Evolutionary conservation across 1,139 yeast genomes (phyloP).

Genomic region (Blastobotrys indianensis): DNA sequence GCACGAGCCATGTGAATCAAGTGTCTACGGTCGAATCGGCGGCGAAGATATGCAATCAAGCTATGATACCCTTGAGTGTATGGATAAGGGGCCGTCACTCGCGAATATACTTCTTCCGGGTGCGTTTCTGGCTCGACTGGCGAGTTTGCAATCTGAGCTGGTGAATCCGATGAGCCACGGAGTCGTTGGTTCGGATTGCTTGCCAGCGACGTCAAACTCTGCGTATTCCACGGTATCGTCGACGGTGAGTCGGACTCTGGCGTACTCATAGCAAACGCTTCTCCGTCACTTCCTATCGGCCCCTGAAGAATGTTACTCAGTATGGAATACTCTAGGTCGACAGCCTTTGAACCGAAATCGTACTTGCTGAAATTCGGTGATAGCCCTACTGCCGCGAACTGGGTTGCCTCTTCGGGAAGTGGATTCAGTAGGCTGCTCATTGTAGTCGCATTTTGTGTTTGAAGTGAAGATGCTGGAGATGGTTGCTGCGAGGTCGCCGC

Average conservation of each 20-base stretch:
- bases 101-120: constrained; percentile 29
- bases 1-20: constrained; percentile 80
- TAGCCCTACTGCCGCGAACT: neutral
- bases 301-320: constrained; percentile 56
- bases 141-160: constrained; percentile 6
- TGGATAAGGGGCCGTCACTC: constrained; percentile 54
- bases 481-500: too few species aligned
- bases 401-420: too few species aligned
- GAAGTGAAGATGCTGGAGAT: constrained; percentile 1
- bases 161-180: constrained; percentile 5
- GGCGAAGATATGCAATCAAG: constrained; percentile 64
- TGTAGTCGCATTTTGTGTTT: neutral
- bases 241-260: constrained; percentile 11
- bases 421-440: neutral
- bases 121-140: constrained; percentile 15
- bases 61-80: constrained; percentile 89
- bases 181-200: constrained; percentile 1
- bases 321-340: constrained; percentile 73
- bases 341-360: constrained; percentile 66
- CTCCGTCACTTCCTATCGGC: constrained; percentile 9
- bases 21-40: constrained; percentile 64
- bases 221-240: constrained; percentile 1
- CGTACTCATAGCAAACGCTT: constrained; percentile 6
- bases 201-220: neutral
- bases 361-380: constrained; percentile 11